phyloP scores from a whole-genome alignment of 495 filamentous ascomycete genomes.

The Penicillium roqueforti region DNA sequence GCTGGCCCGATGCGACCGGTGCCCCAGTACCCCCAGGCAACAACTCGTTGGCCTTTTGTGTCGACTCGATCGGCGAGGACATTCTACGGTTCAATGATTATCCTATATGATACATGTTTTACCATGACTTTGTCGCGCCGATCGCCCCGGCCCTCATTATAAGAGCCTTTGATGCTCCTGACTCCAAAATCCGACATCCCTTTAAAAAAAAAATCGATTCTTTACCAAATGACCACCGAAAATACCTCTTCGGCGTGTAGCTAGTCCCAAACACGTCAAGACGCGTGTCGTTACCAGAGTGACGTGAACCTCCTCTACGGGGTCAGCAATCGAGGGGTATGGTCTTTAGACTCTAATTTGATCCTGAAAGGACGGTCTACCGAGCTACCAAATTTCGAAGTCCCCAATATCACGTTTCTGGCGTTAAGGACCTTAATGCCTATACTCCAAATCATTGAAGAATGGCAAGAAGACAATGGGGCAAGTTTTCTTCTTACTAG shows the following conservation, averaged over 20 bases:
- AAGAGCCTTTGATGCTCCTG: background rate
- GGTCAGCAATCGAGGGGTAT: slow-evolving; percentile 26
- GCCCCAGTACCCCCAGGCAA: too few species aligned
- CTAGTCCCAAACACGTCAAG: slow-evolving; percentile 22
- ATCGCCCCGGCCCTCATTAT: too few species aligned
- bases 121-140: too few species aligned
- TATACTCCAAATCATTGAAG: slow-evolving; percentile 10
- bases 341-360: slow-evolving; percentile 31
- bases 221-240: background rate
- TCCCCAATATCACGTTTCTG: slow-evolving; percentile 13
- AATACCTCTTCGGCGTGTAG: slow-evolving; percentile 23
- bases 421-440: slow-evolving; percentile 15
- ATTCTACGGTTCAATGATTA: too few species aligned
- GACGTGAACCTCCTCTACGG: slow-evolving; percentile 33
- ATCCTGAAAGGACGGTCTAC: slow-evolving; percentile 26
- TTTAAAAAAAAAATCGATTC: background rate
- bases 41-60: too few species aligned
- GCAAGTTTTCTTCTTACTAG: slow-evolving; percentile 9
- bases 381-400: slow-evolving; percentile 12
- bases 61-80: too few species aligned
- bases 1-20: too few species aligned
- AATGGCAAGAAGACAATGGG: slow-evolving; percentile 12
- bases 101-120: too few species aligned
- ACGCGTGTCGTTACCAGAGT: slow-evolving; percentile 29
- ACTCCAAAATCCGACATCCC: background rate